Evolutionary conservation across 1,284 basidiomycete genomes (phyloP).

Genomic region (Malassezia caprae): DNA sequence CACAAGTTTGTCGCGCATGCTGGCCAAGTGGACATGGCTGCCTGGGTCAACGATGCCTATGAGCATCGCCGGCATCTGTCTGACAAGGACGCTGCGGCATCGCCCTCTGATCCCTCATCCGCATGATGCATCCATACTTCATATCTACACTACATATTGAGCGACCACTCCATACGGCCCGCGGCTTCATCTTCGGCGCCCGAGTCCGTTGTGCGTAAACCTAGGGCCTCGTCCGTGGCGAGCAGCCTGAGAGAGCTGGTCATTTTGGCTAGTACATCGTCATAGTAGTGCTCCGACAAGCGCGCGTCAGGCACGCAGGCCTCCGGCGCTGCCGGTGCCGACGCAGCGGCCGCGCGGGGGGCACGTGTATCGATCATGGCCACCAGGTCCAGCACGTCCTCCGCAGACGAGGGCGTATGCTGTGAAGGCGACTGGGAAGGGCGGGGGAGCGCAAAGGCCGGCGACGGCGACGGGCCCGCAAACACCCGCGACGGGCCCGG

Average conservation of each 20-base stretch:
- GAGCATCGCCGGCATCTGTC: background rate
- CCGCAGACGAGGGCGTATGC: background rate
- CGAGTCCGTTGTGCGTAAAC: background rate
- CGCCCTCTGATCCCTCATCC: background rate
- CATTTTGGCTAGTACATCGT: conserved; percentile 10
- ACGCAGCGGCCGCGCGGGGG: background rate
- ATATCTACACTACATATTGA: background rate
- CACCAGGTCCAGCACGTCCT: conserved; percentile 13
- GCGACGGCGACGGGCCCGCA: conserved; percentile 6
- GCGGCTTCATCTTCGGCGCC: background rate
- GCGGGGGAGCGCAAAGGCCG: conserved; percentile 10
- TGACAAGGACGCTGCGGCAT: background rate
- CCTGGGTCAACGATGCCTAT: conserved; percentile 33
- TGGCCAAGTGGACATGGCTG: conserved; percentile 47
- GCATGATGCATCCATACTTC: background rate
- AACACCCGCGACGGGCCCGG: conserved; percentile 10
- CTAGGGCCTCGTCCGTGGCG: conserved; percentile 3
- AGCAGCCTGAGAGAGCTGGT: conserved; percentile 5
- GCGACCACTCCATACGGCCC: background rate
- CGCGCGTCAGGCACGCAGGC: background rate
- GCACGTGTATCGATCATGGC: conserved; percentile 13
- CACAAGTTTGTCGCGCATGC: conserved; percentile 62
- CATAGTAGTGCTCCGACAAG: background rate
- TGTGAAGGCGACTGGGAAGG: background rate
- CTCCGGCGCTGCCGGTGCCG: background rate